phyloP scores from a whole-genome alignment of 2,329 filamentous ascomycete species.

The Monosporascus ibericus region DNA sequence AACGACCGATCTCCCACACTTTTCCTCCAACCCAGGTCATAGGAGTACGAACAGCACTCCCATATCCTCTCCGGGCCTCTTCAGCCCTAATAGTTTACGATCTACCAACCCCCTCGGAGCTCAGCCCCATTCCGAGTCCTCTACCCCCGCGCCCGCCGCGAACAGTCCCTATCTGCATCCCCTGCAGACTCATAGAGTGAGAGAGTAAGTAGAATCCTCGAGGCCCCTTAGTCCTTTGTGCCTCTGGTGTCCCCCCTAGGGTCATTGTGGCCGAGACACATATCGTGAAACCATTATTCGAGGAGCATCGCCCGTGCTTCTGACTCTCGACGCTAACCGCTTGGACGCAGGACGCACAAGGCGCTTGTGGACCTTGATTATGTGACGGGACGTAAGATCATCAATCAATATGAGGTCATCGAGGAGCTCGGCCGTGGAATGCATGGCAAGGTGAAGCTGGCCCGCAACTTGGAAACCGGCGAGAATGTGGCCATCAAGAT shows the following conservation, averaged over 20 bases:
- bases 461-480: constrained; percentile 68
- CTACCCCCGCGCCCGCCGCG: constrained; percentile 41
- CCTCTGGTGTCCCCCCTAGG: background rate
- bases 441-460: constrained; percentile 96
- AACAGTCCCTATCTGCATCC: constrained; percentile 63
- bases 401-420: constrained; percentile 97
- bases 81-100: constrained; percentile 37
- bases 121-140: constrained; percentile 46
- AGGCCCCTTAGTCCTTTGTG: background rate
- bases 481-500: constrained; percentile 96
- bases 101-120: constrained; percentile 31
- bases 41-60: constrained; percentile 51
- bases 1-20: constrained; percentile 27
- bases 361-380: constrained; percentile 85
- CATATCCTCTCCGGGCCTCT: constrained; percentile 55
- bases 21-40: constrained; percentile 34
- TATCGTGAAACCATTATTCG: background rate
- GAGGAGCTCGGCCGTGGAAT: constrained; percentile 93
- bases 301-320: background rate
- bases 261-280: background rate
- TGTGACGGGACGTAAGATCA: constrained; percentile 85
- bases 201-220: constrained; percentile 57
- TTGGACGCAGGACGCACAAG: constrained; percentile 65
- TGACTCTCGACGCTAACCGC: constrained; percentile 3
- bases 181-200: constrained; percentile 64